Percentiles rank a stretch among this genome's conserved stretches.
Evolutionary conservation across 2,329 filamentous ascomycete genomes (phyloP).

Genomic region (Ampelomyces quisqualis): DNA sequence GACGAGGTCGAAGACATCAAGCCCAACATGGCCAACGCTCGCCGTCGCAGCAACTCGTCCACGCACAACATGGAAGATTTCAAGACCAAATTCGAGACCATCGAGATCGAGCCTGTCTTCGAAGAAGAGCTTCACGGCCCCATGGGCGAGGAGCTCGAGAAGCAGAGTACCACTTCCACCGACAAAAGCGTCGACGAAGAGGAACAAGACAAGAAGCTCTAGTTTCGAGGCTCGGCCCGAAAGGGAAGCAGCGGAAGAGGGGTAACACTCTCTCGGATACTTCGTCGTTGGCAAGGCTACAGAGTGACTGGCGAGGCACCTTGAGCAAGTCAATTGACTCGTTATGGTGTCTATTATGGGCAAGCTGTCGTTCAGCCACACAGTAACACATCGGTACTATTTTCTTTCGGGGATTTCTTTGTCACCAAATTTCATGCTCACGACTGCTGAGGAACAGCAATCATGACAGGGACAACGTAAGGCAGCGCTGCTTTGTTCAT

Average conservation of each 20-base stretch:
- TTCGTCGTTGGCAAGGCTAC: conserved; percentile 16
- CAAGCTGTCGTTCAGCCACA: conserved; percentile 13
- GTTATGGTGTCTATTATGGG: conserved; percentile 9
- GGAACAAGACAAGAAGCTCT: conserved; percentile 50
- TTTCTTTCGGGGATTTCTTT: conserved; percentile 14
- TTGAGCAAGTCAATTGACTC: conserved; percentile 24
- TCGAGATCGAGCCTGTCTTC: conserved; percentile 87
- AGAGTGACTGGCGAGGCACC: conserved; percentile 25
- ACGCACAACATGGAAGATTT: conserved; percentile 71
- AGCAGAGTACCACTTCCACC: conserved; percentile 55
- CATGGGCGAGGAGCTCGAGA: conserved; percentile 56
- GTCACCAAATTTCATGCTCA: conserved; percentile 6
- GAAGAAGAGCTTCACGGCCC: conserved; percentile 81
- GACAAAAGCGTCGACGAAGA: conserved; percentile 60
- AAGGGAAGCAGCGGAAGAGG: conserved; percentile 12
- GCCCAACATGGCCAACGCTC: conserved; percentile 81
- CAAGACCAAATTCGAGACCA: conserved; percentile 94
- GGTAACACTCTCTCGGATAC: conserved; percentile 6
- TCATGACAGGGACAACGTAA: conserved; percentile 12
- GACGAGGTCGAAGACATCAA: conserved; percentile 81
- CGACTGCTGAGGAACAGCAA: conserved; percentile 17
- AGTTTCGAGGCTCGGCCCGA: conserved; percentile 18
- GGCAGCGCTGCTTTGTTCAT: conserved; percentile 7
- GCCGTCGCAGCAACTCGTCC: conserved; percentile 91
- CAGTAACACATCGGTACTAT: conserved; percentile 29